Base-by-base conservation (phyloP, 164 flowering plant genomes). In the Magnolia sinica region DNA sequence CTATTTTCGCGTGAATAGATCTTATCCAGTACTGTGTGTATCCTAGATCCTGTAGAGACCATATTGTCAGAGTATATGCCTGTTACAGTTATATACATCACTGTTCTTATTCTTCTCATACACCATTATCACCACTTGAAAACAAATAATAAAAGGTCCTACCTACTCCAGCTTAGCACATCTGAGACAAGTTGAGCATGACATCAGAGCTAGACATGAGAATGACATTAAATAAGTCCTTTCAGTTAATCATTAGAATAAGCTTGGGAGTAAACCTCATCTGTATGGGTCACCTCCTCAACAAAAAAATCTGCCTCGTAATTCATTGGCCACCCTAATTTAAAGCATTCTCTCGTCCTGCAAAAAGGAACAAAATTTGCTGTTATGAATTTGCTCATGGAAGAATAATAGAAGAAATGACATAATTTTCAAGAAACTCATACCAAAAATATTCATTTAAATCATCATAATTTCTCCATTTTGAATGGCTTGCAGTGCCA, bases 391-490 rank as follows among this genome's bases (percentile, higher is more conserved):
- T 50, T 45, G 31, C 50, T 24, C 52, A 70, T 59, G 59, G 20
- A 74, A 8, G 27, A n/a, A 19, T 8, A 63, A 29, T 52, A 63
- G 13, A 29, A 72, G 10, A 22, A 11, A 64, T 10, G 16, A 68
- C 6, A 29, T 27, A 50, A 58, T 11, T 24, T 61, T 55, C 24
- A 72, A 74, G 51, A 75, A 13, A 73, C 20, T 18, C 86, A 83
- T 76, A 94, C 99, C 99, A 96, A 77, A 96, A 96, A 82, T 96
- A 96, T 83, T 96, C 99, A 83, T 96, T 96, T 31, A 96, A 78
- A 82, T 96, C 99, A 88, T 96, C 99, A 83, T 96, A 96, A 72
- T 96, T 96, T 88, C 99, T 92, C 99, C 98, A 94, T 52, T 79
- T 84, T 69, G 98, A 91, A 85, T 94, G 98, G 82, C 97, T 91